Percentiles rank a stretch among this genome's conserved stretches.
Conservation (phyloP, 2,329 filamentous ascomycete species). For the Pseudocercospora fijiensis region DNA sequence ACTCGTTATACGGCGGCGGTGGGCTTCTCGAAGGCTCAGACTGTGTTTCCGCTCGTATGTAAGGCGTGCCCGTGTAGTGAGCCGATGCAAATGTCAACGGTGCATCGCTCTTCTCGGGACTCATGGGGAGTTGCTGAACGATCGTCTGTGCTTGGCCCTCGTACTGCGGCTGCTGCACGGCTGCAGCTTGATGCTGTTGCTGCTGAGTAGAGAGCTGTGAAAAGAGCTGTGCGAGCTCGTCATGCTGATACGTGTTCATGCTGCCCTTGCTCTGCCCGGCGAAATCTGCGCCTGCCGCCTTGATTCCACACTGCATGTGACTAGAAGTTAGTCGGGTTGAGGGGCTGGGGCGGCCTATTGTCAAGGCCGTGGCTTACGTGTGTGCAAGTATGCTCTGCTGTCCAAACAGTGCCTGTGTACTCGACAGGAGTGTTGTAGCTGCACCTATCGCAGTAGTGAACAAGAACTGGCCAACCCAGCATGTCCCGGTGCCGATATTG, state of each 20-base stretch:
- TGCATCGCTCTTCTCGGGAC: slow-evolving; percentile 33
- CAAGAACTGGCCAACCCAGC: slow-evolving; percentile 32
- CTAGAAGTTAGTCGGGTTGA: slow-evolving; percentile 26
- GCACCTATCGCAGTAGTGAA: slow-evolving; percentile 36
- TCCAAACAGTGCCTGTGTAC: slow-evolving; percentile 46
- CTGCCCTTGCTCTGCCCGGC: slow-evolving; percentile 44
- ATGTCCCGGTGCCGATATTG: slow-evolving; percentile 18
- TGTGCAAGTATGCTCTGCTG: slow-evolving; percentile 45
- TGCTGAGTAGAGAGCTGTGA: slow-evolving; percentile 51
- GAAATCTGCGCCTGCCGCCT: slow-evolving; percentile 46
- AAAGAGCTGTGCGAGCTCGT: slow-evolving; percentile 81
- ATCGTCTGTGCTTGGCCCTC: slow-evolving; percentile 15
- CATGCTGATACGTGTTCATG: slow-evolving; percentile 62
- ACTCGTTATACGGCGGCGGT: slow-evolving; percentile 35
- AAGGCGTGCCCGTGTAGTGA: slow-evolving; percentile 80
- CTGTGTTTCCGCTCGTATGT: slow-evolving; percentile 53
- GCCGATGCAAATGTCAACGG: slow-evolving; percentile 72
- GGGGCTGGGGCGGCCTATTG: slow-evolving; percentile 20
- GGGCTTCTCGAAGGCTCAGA: slow-evolving; percentile 35
- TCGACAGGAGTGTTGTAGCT: slow-evolving; percentile 39
- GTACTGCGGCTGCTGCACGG: slow-evolving; percentile 29
- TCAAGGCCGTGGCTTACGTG: slow-evolving; percentile 44
- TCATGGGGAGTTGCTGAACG: slow-evolving; percentile 22
- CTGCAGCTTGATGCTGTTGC: slow-evolving; percentile 44
- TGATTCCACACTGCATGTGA: slow-evolving; percentile 44